Evolutionary conservation across 2,329 filamentous ascomycete species (phyloP).

Genomic region (Hypoxylon sp.): DNA sequence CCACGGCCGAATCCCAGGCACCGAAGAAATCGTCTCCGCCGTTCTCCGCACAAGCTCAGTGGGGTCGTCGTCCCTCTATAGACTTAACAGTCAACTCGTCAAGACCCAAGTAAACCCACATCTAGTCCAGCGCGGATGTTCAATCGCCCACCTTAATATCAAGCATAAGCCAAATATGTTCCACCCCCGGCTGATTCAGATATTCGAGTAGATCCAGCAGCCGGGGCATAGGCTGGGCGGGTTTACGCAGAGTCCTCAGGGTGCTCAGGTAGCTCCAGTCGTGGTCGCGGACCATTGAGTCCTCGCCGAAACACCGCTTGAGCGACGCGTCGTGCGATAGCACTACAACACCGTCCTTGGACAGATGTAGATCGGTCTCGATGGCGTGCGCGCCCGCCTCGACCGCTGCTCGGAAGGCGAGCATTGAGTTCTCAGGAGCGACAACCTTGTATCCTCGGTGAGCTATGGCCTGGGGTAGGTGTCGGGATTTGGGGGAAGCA

Average conservation of each 20-base stretch:
- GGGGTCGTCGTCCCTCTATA: conserved; percentile 77
- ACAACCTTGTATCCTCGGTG: conserved; percentile 84
- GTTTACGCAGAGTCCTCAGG: conserved; percentile 76
- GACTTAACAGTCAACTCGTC: conserved; percentile 5
- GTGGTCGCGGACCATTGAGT: conserved; percentile 79
- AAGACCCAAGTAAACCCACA: background rate
- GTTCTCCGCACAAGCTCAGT: conserved; percentile 79
- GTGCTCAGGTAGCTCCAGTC: conserved; percentile 81
- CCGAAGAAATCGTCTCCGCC: conserved; percentile 71
- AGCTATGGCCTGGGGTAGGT: conserved; percentile 78
- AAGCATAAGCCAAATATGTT: conserved; percentile 83
- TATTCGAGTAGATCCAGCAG: conserved; percentile 82
- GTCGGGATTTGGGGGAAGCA: conserved; percentile 7
- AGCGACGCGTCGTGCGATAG: conserved; percentile 85
- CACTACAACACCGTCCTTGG: conserved; percentile 86
- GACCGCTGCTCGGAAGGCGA: conserved; percentile 81
- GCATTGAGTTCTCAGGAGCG: conserved; percentile 89
- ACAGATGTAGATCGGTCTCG: conserved; percentile 90
- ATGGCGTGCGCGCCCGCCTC: conserved; percentile 82
- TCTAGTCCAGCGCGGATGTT: background rate
- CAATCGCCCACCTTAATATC: conserved; percentile 81
- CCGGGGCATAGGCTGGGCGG: conserved; percentile 79
- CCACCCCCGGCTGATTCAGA: conserved; percentile 73
- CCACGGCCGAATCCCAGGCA: conserved; percentile 73
- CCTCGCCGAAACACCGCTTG: conserved; percentile 84